Evolutionary conservation across 805 yeast species (phyloP).

Genomic region (Candida tallmaniae): DNA sequence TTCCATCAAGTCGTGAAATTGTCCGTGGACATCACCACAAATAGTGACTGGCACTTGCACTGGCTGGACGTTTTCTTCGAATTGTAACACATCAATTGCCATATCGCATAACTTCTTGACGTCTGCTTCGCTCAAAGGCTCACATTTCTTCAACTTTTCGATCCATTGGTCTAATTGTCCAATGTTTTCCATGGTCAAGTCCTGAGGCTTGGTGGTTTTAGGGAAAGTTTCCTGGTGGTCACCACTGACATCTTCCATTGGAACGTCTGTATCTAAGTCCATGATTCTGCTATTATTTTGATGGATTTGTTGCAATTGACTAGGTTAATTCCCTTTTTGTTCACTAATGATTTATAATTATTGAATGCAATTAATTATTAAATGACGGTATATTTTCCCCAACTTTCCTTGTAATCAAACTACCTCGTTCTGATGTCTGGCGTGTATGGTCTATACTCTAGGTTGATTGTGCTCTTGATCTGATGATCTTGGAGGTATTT

Average conservation of each 20-base stretch:
- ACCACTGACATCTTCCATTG: conserved; percentile 74
- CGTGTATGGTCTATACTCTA: too few relatives aligned
- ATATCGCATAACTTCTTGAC: conserved; percentile 77
- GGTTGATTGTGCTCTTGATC: too few relatives aligned
- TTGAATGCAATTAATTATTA: too few relatives aligned
- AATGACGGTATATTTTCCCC: too few relatives aligned
- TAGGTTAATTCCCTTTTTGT: too few relatives aligned
- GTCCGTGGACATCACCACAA: conserved; percentile 97
- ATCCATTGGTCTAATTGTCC: conserved; percentile 86
- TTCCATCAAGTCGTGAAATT: conserved; percentile 92
- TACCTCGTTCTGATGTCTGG: too few relatives aligned
- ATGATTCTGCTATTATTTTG: too few relatives aligned
- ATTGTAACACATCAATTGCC: conserved; percentile 88
- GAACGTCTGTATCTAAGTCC: conserved; percentile 79
- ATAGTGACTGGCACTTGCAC: conserved; percentile 94
- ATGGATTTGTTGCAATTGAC: not conserved
- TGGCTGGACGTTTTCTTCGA: conserved; percentile 93
- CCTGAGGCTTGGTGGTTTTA: conserved; percentile 13
- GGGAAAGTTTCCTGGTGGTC: conserved; percentile 29
- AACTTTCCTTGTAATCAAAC: too few relatives aligned
- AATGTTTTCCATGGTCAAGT: conserved; percentile 40
- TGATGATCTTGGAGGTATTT: too few relatives aligned
- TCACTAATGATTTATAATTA: too few relatives aligned
- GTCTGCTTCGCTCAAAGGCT: conserved; percentile 75
- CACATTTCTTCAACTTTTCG: conserved; percentile 70